These are phyloP conservation scores for Trichomonascus vanleenenianus DNA, from an alignment of 805 yeast species.

Conservation along the genomic window DNA sequence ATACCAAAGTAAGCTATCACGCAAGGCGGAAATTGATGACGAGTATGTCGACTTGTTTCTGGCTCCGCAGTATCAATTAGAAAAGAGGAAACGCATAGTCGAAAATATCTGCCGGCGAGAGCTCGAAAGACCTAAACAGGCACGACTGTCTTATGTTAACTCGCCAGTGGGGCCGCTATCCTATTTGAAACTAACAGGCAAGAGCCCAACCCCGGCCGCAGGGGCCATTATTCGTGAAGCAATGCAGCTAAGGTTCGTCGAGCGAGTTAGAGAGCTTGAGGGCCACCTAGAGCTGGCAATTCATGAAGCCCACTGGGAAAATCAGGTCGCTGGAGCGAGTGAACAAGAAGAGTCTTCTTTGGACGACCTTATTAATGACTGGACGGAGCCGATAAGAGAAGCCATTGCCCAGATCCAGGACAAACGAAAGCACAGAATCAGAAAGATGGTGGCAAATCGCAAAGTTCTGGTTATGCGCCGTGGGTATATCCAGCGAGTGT, in stretches of 20 bases:
- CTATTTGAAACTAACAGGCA: background rate
- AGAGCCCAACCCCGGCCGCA: background rate
- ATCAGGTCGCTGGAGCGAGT: background rate
- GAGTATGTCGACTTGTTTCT: slow-evolving; percentile 4
- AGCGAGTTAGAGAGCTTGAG: background rate
- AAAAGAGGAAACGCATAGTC: background rate
- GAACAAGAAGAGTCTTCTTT: background rate
- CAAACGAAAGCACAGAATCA: background rate
- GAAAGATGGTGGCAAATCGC: background rate
- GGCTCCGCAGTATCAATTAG: slow-evolving; percentile 3
- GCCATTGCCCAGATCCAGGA: background rate
- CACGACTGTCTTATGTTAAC: background rate
- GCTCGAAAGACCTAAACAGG: background rate
- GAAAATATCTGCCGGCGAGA: background rate
- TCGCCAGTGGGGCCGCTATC: slow-evolving; percentile 5
- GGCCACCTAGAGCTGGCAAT: slow-evolving; percentile 1
- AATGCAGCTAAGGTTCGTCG: background rate
- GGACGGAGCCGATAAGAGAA: slow-evolving; percentile 3
- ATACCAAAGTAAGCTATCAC: background rate
- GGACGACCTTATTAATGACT: slow-evolving; percentile 1
- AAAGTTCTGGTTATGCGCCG: background rate
- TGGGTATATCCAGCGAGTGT: too few species aligned
- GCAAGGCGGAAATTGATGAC: background rate
- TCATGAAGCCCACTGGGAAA: slow-evolving; percentile 7
- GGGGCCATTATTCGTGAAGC: background rate